Evolutionary conservation across 2,329 filamentous ascomycete species (phyloP).

Genomic region (Apiospora malaysiana): DNA sequence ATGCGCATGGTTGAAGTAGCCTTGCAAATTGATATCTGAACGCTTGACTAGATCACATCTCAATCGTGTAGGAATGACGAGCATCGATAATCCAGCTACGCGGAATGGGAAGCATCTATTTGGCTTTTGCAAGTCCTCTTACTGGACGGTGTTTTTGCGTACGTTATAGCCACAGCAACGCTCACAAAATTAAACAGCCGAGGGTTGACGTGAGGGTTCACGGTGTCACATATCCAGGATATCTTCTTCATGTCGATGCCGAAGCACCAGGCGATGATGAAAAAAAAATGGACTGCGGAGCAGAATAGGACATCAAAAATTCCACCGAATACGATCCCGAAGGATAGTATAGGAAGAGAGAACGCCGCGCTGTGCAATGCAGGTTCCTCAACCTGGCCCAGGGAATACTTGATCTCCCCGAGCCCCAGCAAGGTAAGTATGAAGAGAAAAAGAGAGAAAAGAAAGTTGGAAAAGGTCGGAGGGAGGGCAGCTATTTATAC

Average conservation of each 20-base stretch:
- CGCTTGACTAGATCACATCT: no score
- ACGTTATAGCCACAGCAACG: no score
- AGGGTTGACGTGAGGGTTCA: no score
- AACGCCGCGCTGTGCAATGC: slow-evolving; percentile 57
- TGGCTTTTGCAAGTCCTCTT: no score
- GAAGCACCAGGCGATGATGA: slow-evolving; percentile 24
- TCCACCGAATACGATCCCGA: slow-evolving; percentile 53
- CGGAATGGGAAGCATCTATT: no score
- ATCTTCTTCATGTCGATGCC: slow-evolving; percentile 27
- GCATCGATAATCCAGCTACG: no score
- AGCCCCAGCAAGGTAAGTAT: slow-evolving; percentile 45
- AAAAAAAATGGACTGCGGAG: slow-evolving; percentile 19
- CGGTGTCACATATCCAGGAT: no score
- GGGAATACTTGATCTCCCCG: slow-evolving; percentile 48
- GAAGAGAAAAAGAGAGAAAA: slow-evolving; percentile 41
- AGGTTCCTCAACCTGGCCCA: slow-evolving; percentile 48
- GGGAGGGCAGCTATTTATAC: slow-evolving; percentile 11
- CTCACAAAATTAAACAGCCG: no score
- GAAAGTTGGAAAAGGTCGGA: slow-evolving; percentile 18
- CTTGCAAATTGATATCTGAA: no score
- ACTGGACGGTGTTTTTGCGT: no score
- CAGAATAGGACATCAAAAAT: slow-evolving; percentile 48
- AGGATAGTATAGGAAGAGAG: slow-evolving; percentile 52
- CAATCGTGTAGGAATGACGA: no score
- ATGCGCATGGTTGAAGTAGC: no score